Evolutionary conservation across 2,329 filamentous ascomycete genomes (phyloP), one percentile per base, ranked within the genome.

Genomic region (Cladosporium velox): DNA sequence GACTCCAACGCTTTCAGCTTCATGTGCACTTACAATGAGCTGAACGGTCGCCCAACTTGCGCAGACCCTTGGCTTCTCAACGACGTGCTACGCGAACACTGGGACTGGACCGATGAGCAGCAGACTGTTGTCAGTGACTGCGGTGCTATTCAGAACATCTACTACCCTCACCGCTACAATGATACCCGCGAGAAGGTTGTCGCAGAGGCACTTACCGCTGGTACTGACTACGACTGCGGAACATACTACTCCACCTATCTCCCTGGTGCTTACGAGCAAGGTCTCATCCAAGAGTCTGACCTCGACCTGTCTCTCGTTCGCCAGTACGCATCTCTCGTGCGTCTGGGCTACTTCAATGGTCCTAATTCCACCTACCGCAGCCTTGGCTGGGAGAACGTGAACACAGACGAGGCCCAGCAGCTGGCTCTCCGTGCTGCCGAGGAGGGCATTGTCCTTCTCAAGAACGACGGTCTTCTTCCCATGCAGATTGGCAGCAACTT

Each of bases 101-200:
- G 88, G 86, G 82, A 81, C 52, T 91, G 88, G 82, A 85, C 82
- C 0, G 81, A 84, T 2, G 82, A 86, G 52, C 83, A 87, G 59
- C 85, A 89, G 67, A 89, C 85, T 73, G 82, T 91, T 41, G 87
- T 86, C 0, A 86, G 84, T 18, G 89, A 91, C 72, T 91, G 89
- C 69, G 87, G 88, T 65, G 84, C 89, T 0, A 80, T 90, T 0
- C 79, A 84, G 52, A 72, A 70, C 59, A 83, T 90, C 64, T 87
- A 80, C 69, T 78, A 81, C n/a, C 82, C 82, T 0, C 84, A 82
- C 67, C 73, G 77, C 35, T 81, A 78, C 62, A 72, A 78, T 2
- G 72, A 74, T 2, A 82, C 81, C 49, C 73, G 79, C n/a, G 78
- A 81, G 35, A 72, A 79, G 58, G 83, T 83, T 10, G 81, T 79